These are phyloP conservation scores for Solanum neorickii DNA, from an alignment of 257 asterid species.

Conservation along the genomic window DNA sequence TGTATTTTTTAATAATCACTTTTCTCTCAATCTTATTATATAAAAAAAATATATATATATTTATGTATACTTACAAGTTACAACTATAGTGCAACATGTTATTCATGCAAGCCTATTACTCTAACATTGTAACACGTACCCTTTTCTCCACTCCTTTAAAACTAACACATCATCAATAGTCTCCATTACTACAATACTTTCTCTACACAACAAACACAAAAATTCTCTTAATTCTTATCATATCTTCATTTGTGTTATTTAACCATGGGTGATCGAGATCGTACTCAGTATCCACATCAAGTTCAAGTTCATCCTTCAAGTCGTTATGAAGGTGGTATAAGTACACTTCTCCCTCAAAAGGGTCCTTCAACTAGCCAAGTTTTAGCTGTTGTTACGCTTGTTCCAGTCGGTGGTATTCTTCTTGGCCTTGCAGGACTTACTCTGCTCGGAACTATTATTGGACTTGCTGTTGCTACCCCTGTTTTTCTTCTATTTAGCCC, in stretches of 20 bases:
- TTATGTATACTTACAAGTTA: background rate
- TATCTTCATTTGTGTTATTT: background rate
- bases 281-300: background rate
- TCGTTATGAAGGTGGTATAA: background rate
- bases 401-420: background rate
- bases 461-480: background rate
- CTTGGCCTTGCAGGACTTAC: constrained; percentile 4
- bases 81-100: background rate
- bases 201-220: background rate
- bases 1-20: background rate
- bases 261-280: background rate
- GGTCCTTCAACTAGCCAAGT: constrained; percentile 5
- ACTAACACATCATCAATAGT: background rate
- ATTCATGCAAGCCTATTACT: background rate
- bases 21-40: background rate
- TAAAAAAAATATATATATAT: no score
- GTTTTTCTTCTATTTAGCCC: constrained; percentile 17
- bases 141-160: background rate
- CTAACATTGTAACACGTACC: constrained; percentile 3
- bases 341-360: background rate
- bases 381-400: background rate
- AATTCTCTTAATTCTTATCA: background rate
- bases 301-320: constrained; percentile 2
- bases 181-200: background rate
- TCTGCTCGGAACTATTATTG: constrained; percentile 2